Evolutionary conservation across 2,329 filamentous ascomycete species (phyloP).

Genomic region (Aspergillus pseudonomiae): DNA sequence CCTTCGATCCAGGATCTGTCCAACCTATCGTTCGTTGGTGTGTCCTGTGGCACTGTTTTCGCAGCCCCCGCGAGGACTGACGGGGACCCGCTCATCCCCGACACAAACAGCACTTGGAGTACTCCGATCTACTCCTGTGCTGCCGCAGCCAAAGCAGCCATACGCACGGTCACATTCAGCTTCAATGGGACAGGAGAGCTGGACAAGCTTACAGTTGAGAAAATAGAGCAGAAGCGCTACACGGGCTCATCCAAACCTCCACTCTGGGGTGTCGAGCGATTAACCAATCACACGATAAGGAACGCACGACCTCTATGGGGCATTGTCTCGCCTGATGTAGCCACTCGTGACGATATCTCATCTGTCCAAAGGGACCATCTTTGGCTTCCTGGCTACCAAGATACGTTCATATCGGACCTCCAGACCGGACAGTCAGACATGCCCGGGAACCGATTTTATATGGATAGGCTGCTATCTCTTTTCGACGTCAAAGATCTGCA

Average conservation of each 20-base stretch:
- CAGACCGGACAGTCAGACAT: not conserved
- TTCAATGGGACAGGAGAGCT: not conserved
- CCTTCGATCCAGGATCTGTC: not conserved
- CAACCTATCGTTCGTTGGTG: not conserved
- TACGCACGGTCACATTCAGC: not conserved
- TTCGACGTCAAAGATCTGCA: not conserved
- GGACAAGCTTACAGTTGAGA: not conserved
- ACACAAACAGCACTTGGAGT: not conserved
- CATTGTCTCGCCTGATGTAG: not conserved
- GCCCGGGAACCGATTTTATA: not conserved
- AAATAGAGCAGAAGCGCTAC: not conserved
- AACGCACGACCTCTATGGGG: not conserved
- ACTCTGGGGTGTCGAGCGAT: conserved; percentile 2
- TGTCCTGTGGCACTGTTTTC: not conserved
- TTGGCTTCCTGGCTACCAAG: not conserved
- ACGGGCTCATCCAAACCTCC: not conserved
- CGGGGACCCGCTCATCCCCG: not conserved
- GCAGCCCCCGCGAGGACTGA: not conserved
- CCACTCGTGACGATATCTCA: not conserved
- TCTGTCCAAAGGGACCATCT: not conserved
- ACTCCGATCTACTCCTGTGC: not conserved
- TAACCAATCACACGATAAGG: not conserved
- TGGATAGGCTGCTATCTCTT: not conserved
- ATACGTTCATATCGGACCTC: not conserved
- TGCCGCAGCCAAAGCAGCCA: not conserved